These are phyloP conservation scores for Saccharomyces hybrid DNA, from an alignment of 1,139 yeast species.

Conservation along the genomic window DNA sequence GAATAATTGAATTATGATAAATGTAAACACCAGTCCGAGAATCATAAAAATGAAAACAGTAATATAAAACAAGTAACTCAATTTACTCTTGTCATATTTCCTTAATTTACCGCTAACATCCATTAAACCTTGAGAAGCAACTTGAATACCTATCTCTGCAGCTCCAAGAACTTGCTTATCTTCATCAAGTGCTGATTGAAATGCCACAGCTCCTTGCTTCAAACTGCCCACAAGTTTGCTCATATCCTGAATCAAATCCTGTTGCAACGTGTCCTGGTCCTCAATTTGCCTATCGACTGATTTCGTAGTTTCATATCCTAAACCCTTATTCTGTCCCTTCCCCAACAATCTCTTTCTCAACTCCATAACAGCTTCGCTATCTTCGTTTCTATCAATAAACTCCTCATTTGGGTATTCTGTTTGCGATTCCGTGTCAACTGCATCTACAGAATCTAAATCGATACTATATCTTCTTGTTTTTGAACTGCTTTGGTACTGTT, in stretches of 20 bases:
- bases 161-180: slow-evolving; percentile 34
- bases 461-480: slow-evolving; percentile 25
- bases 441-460: slow-evolving; percentile 23
- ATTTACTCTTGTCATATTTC: slow-evolving; percentile 28
- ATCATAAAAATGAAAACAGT: slow-evolving; percentile 25
- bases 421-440: slow-evolving; percentile 1
- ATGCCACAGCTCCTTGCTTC: slow-evolving; percentile 35
- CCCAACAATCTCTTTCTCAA: slow-evolving; percentile 30
- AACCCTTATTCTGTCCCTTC: slow-evolving; percentile 6
- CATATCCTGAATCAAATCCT: slow-evolving; percentile 33
- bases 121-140: slow-evolving; percentile 31
- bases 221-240: slow-evolving; percentile 31
- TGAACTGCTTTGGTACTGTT: slow-evolving; percentile 10
- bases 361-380: slow-evolving; percentile 25
- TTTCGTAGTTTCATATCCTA: slow-evolving; percentile 11
- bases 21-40: slow-evolving; percentile 28
- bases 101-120: slow-evolving; percentile 27
- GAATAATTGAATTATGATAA: slow-evolving; percentile 32
- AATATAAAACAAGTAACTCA: slow-evolving; percentile 31
- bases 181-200: slow-evolving; percentile 33
- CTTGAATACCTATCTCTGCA: slow-evolving; percentile 35
- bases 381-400: slow-evolving; percentile 8
- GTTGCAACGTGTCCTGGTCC: slow-evolving; percentile 33
- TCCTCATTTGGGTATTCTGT: slow-evolving; percentile 3
- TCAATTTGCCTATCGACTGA: slow-evolving; percentile 31